Base-by-base conservation (phyloP, 2,329 filamentous ascomycete species). In the Hypomyces perniciosus region DNA sequence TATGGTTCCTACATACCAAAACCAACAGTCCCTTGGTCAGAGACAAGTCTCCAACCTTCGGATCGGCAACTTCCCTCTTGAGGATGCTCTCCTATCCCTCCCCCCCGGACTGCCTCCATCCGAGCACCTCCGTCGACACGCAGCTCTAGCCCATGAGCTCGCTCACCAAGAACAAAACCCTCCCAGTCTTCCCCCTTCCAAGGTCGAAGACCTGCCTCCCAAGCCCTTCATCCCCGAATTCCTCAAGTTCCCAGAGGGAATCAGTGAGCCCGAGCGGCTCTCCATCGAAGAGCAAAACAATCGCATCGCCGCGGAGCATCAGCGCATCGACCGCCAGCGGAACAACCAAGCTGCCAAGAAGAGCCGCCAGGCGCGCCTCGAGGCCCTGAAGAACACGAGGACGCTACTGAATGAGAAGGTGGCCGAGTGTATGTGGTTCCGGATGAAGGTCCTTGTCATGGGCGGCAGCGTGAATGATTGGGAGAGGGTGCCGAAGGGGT, bases 291-390 rank as follows among this genome's bases (percentile, higher is more conserved):
- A 44, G 0, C 50, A 53, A 6, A 65, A 64, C 50, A 65, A 69
- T 46, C 9, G 42, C 5, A 60, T 68, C 35, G 59, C 65, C 2
- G 50, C 50, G 4, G 46, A 56, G 20, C 55, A 57, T 7, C 60
- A 63, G 50, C 44, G 27, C 4, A 43, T 63, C 2, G 63, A 69
- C 13, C 59, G 65, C 2, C 51, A 61, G 39, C 59, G 69, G 4
- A 72, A 72, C 59, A 72, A 71, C 53, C 51, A 58, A 34, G 66
- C 70, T 0, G 70, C 70, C 27, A 68, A 66, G 55, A 65, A 68
- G 48, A 67, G 63, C 8, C 62, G 70, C 1, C 53, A 62, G 20
- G 56, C 61, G 20, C 61, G 68, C 0, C 49, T 64, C 28, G 68
- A 69, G 45, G 52, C 57, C 0, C 56, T 66, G 1, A 43, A 49